phyloP scores from a whole-genome alignment of 306 rosid genomes.

The Quercus dentata region DNA sequence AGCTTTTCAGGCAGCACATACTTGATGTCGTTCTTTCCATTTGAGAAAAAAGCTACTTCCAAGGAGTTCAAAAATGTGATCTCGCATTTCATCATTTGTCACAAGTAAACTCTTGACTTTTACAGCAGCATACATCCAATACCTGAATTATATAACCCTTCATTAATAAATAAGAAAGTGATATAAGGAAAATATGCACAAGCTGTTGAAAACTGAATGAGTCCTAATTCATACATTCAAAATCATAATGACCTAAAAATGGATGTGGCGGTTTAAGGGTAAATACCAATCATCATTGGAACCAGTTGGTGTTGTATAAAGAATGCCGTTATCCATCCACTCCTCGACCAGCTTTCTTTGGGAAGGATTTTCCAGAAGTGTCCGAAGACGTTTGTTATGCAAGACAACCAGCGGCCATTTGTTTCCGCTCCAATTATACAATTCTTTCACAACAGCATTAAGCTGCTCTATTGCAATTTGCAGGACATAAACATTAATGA shows the following conservation, averaged over 20 bases:
- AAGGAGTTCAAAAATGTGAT: slow-evolving; percentile 86
- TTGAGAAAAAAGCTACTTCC: slow-evolving; percentile 75
- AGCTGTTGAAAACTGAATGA: neutral
- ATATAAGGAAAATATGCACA: neutral
- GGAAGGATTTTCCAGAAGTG: slow-evolving; percentile 66
- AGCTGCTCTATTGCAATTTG: slow-evolving; percentile 59
- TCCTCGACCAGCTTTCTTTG: slow-evolving; percentile 58
- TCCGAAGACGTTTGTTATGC: slow-evolving; percentile 67
- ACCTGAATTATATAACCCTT: slow-evolving; percentile 45
- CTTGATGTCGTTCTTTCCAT: slow-evolving; percentile 98
- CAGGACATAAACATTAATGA: slow-evolving; percentile 28
- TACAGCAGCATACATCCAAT: slow-evolving; percentile 90
- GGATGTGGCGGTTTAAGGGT: slow-evolving; percentile 2
- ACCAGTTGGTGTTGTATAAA: slow-evolving; percentile 82
- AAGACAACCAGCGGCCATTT: slow-evolving; percentile 86
- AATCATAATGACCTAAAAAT: neutral
- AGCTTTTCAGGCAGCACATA: slow-evolving; percentile 32
- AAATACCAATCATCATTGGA: slow-evolving; percentile 94
- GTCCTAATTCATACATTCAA: neutral
- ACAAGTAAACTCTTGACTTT: slow-evolving; percentile 79
- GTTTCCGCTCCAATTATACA: slow-evolving; percentile 44
- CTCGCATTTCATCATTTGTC: slow-evolving; percentile 96
- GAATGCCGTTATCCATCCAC: slow-evolving; percentile 73
- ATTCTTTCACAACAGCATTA: slow-evolving; percentile 74
- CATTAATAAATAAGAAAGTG: neutral